Conservation (phyloP, 768 basidiomycete genomes). For the Gloeophyllum trabeum region DNA sequence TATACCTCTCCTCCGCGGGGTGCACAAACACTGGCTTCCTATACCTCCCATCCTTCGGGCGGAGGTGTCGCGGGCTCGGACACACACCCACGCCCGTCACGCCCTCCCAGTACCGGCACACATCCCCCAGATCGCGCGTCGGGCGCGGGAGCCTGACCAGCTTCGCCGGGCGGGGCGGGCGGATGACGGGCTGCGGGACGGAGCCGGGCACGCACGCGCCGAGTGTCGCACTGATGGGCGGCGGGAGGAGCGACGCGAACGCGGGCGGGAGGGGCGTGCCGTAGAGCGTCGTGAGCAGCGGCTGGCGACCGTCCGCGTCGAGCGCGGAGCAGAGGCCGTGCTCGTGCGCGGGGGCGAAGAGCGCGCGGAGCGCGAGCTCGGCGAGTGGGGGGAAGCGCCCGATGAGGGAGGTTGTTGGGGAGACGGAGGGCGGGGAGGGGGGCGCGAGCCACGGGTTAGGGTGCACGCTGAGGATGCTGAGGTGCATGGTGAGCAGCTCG, state of each 20-base stretch:
- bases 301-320: no score
- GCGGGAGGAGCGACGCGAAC: slow-evolving; percentile 14
- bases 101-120: slow-evolving; percentile 8
- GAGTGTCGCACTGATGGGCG: slow-evolving; percentile 15
- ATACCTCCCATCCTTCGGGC: slow-evolving; percentile 6
- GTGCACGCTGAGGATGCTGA: slow-evolving; percentile 32
- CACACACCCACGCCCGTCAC: slow-evolving; percentile 35
- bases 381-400: slow-evolving; percentile 17
- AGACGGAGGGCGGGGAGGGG: slow-evolving; percentile 11
- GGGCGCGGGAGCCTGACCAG: background rate
- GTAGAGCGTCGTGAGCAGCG: no score
- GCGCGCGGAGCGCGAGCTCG: slow-evolving; percentile 25
- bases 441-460: slow-evolving; percentile 49
- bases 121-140: slow-evolving; percentile 15
- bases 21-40: slow-evolving; percentile 32
- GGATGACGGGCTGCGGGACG: slow-evolving; percentile 7
- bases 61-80: slow-evolving; percentile 24
- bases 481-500: slow-evolving; percentile 49
- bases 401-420: slow-evolving; percentile 12
- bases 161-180: slow-evolving; percentile 3
- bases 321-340: slow-evolving; percentile 3
- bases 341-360: slow-evolving; percentile 18
- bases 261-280: no score
- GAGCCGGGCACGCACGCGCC: slow-evolving; percentile 17
- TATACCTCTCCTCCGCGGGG: slow-evolving; percentile 49